phyloP scores from a whole-genome alignment of 805 yeast species.

The Pichia rugopelliculosa region DNA sequence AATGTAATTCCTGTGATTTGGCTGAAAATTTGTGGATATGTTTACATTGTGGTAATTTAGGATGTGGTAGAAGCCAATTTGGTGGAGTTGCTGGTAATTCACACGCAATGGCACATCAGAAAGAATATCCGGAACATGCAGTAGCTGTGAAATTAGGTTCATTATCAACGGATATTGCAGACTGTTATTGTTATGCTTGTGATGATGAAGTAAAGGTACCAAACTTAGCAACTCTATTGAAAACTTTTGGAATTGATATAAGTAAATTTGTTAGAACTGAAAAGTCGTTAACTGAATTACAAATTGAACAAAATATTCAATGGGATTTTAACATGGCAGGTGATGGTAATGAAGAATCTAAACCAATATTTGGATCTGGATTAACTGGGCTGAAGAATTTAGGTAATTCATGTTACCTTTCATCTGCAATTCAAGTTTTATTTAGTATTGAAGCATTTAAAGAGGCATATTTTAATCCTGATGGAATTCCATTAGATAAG shows the following conservation, averaged over 20 bases:
- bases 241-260: constrained; percentile 62
- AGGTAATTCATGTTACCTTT: constrained; percentile 90
- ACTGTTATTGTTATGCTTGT: constrained; percentile 82
- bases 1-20: constrained; percentile 57
- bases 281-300: constrained; percentile 79
- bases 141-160: constrained; percentile 91
- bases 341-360: constrained; percentile 55
- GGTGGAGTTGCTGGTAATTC: constrained; percentile 94
- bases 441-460: constrained; percentile 39
- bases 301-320: constrained; percentile 83
- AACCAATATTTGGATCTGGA: constrained; percentile 66
- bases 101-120: constrained; percentile 75
- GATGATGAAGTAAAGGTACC: constrained; percentile 85
- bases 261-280: constrained; percentile 61
- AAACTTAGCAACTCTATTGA: constrained; percentile 38
- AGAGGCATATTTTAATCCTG: constrained; percentile 31
- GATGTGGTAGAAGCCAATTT: constrained; percentile 92
- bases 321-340: constrained; percentile 88
- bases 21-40: constrained; percentile 87
- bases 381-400: constrained; percentile 81
- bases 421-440: constrained; percentile 70
- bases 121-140: constrained; percentile 48
- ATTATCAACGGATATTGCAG: constrained; percentile 69
- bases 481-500: constrained; percentile 29
- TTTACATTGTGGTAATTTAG: constrained; percentile 79